Percentiles rank a stretch among this genome's conserved stretches.
Conservation (phyloP, 371 early-diverging fungal genomes). For the Lichtheimia ornata region DNA sequence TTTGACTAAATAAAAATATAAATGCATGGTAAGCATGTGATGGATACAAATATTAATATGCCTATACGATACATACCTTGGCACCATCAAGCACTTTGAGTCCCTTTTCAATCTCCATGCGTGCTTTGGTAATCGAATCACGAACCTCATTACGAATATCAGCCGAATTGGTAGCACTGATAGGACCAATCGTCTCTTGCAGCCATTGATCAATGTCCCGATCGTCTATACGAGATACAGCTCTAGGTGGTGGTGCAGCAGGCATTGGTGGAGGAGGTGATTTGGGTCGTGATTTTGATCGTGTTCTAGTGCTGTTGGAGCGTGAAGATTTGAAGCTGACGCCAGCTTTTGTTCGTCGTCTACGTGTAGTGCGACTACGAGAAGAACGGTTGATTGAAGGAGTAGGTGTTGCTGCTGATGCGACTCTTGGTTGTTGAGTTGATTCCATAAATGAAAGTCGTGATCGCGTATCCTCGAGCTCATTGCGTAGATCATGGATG, state of each 20-base stretch:
- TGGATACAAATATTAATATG: background rate
- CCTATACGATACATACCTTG: background rate
- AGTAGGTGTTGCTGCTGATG: conserved; percentile 11
- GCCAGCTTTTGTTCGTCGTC: conserved; percentile 38
- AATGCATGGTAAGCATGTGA: background rate
- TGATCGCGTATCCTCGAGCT: conserved; percentile 44
- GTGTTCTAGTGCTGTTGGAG: conserved; percentile 41
- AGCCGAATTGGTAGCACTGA: conserved; percentile 13
- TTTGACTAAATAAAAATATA: background rate
- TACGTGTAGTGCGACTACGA: background rate
- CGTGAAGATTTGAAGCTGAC: conserved; percentile 36
- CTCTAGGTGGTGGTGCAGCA: conserved; percentile 1
- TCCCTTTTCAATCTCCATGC: conserved; percentile 58
- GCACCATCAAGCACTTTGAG: conserved; percentile 45
- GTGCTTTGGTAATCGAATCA: conserved; percentile 53
- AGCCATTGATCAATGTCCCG: conserved; percentile 29
- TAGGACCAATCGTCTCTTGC: conserved; percentile 18
- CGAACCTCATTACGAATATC: conserved; percentile 37
- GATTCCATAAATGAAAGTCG: conserved; percentile 29
- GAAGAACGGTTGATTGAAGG: conserved; percentile 7
- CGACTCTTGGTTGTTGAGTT: conserved; percentile 18
- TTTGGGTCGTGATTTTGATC: conserved; percentile 35
- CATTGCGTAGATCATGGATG: conserved; percentile 49
- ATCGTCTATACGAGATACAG: conserved; percentile 9
- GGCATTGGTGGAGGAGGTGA: background rate